Evolutionary conservation across 139 green algal genomes (phyloP), one percentile per base, ranked within the genome.

Genomic region (Tetradesmus obliquus): DNA sequence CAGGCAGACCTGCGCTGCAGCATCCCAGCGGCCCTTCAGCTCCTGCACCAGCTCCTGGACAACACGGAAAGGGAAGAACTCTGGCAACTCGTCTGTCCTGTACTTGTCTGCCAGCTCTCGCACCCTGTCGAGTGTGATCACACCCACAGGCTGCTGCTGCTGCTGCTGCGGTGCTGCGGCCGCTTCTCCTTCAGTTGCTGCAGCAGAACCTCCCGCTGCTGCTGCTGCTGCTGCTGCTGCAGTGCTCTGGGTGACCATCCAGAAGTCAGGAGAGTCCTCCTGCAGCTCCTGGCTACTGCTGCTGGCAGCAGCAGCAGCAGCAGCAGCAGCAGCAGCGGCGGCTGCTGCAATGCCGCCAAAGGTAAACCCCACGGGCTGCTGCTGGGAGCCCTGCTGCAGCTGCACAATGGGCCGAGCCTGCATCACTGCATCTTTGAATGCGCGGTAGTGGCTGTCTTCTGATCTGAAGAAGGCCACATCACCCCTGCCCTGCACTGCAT

Each of bases 21-120:
- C 83, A 74, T 55, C 83, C 83, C 83, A 88, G 5, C 83, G 57
- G 0, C 22, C 83, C 58, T 88, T 88, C 55, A 71, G n/a, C 19
- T 22, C 2, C 55, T 79, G 20, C n/a, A 88, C 58, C 1, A 88
- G 55, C 7, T 55, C 57, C 22, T 57, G 22, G 7, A 88, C 20
- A 3, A 88, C 83, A 3, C 55, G 72, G 83, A 58, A 79, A 4
- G 83, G 83, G 1, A 32, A 55, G 57, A 54, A 79, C 1, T 3
- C 8, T 0, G 83, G 57, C 57, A 88, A n/a, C 83, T 79, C 58
- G 9, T 62, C 51, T 0, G 1, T n/a, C 10, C 55, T 9, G 82
- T 72, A 87, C 82, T 69, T 24, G 3, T 22, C 51, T 71, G 82
- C 82, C 54, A 86, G 54, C 54, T 32, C 3, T 8, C 82, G 82